Base-by-base conservation (phyloP, 257 asterid species). In the Ocimum tenuiflorum region DNA sequence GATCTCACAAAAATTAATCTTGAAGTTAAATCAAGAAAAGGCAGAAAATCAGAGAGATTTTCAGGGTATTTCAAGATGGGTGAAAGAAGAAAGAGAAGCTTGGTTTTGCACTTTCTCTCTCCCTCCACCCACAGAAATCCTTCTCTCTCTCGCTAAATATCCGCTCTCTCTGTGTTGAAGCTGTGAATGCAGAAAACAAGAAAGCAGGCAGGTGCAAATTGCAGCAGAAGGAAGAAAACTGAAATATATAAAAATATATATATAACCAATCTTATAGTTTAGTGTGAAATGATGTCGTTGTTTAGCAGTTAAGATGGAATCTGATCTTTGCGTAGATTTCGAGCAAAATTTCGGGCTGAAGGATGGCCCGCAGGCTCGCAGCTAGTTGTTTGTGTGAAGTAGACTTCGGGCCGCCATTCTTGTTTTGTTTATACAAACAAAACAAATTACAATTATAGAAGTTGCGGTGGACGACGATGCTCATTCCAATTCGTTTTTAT, bases 41-140 rank as follows among this genome's bases (percentile, higher is more conserved):
- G 4, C 58, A 66, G 57, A 42, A 64, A 13, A 53, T 19, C 57
- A 18, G 27, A 18, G 45, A 35, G 36, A 47, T 22, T 20, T 19
- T 8, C 10, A 47, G 56, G 72, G 72, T 8, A 64, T 64, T 36
- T 60, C 9, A 73, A 31, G 64, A 60, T 54, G 78, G 78, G 74
- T 60, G 78, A 73, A 73, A 73, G 78, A 67, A 73, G 69, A 73
- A 39, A 73, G 59, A 59, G 47, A 46, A 52, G 53, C 50, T 20
- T 50, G 23, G 29, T 29, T 71, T 38, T 35, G 35, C 19, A 35
- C 31, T 60, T 72, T 52, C 78, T 67, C 70, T 38, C 45, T 1
- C 45, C 78, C 65, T 52, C 78, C 74, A 73, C 78, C 78, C 78
- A 59, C 65, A 52, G 54, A 60, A 57, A 67, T 46, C 59, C 65